phyloP scores from a whole-genome alignment of 495 filamentous ascomycete genomes.

The Penicillium mononematosum region DNA sequence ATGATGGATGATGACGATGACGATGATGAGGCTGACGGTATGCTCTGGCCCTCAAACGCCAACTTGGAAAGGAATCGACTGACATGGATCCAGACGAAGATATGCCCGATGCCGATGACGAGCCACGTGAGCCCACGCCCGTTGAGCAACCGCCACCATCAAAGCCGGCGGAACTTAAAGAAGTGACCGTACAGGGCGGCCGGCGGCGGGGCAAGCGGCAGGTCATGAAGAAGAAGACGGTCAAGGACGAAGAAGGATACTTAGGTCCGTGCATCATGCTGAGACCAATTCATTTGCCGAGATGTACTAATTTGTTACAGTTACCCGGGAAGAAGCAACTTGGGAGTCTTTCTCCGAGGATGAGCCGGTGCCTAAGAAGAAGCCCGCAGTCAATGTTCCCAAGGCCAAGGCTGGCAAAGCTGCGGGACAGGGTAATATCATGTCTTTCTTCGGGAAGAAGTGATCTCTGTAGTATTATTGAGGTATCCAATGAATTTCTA shows the following conservation, averaged over 20 bases:
- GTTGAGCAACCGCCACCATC: slow-evolving; percentile 42
- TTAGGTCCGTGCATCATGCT: slow-evolving; percentile 59
- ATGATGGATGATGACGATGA: slow-evolving; percentile 81
- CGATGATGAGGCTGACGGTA: slow-evolving; percentile 27
- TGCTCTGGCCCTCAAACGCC: neutral
- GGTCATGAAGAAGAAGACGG: slow-evolving; percentile 84
- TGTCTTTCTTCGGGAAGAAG: slow-evolving; percentile 93
- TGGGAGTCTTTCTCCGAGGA: slow-evolving; percentile 98
- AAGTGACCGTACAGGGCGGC: slow-evolving; percentile 55
- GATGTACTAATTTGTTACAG: slow-evolving; percentile 47
- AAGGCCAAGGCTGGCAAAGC: slow-evolving; percentile 63
- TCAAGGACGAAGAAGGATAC: slow-evolving; percentile 92
- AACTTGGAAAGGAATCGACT: slow-evolving; percentile 1
- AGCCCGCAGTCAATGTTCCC: slow-evolving; percentile 48
- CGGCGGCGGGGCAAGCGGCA: slow-evolving; percentile 76
- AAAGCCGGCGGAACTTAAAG: slow-evolving; percentile 42
- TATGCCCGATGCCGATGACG: slow-evolving; percentile 48
- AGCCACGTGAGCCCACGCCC: slow-evolving; percentile 52
- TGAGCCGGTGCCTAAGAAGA: slow-evolving; percentile 70
- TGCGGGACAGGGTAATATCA: slow-evolving; percentile 66
- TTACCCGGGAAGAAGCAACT: slow-evolving; percentile 80
- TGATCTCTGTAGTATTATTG: slow-evolving; percentile 24
- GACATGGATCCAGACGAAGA: slow-evolving; percentile 39
- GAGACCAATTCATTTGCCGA: neutral
- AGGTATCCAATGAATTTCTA: neutral